These are phyloP conservation scores for Limonium bicolor DNA, from an alignment of 148 eudicot genomes.

Conservation along the genomic window DNA sequence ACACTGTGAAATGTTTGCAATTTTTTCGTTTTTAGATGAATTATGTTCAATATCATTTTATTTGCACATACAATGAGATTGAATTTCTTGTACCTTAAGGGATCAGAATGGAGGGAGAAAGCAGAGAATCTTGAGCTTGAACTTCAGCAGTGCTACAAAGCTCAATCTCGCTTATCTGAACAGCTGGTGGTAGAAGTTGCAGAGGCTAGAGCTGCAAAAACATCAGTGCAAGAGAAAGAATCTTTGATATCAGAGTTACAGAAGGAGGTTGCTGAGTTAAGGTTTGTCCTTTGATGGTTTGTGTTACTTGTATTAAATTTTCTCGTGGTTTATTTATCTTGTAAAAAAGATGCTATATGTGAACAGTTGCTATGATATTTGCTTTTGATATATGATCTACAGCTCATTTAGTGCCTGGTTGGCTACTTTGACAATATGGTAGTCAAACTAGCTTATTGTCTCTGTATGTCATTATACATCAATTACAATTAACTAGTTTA, in stretches of 20 bases:
- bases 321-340: too few relatives aligned
- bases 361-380: not conserved
- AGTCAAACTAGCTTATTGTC: too few relatives aligned
- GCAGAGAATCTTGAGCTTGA: slow-evolving; percentile 82
- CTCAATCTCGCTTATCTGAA: slow-evolving; percentile 76
- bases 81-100: slow-evolving; percentile 49
- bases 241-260: slow-evolving; percentile 31
- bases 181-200: slow-evolving; percentile 97
- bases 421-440: too few relatives aligned
- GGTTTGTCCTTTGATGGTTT: slow-evolving; percentile 21
- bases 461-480: too few relatives aligned
- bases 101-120: slow-evolving; percentile 94
- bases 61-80: too few relatives aligned
- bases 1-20: too few relatives aligned
- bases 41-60: too few relatives aligned
- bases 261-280: slow-evolving; percentile 43
- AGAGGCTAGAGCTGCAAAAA: slow-evolving; percentile 68
- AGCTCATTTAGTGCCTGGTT: too few relatives aligned
- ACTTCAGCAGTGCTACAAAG: slow-evolving; percentile 97
- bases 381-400: too few relatives aligned
- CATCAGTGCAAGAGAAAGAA: slow-evolving; percentile 65
- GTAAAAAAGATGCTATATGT: not conserved
- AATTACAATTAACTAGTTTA: too few relatives aligned
- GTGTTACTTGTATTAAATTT: not conserved
- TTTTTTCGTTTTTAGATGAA: too few relatives aligned